A percentile compares a stretch with the other conserved stretches of the same genome.
Evolutionary conservation across 495 filamentous ascomycete species (phyloP).

Genomic region (Hypoxylon cercidicola): DNA sequence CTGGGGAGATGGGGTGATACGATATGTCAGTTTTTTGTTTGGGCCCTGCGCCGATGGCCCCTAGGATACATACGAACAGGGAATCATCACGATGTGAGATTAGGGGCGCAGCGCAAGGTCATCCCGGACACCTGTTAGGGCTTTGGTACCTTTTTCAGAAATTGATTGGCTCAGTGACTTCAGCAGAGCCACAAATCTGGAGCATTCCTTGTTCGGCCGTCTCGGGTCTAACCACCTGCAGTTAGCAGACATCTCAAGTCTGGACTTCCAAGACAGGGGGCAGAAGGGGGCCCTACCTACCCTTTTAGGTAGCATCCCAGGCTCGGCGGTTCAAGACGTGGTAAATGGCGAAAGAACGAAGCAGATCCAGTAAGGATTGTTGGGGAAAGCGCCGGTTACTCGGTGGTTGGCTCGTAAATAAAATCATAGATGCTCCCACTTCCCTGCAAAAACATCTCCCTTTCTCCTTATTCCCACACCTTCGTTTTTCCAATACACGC

Average conservation of each 20-base stretch:
- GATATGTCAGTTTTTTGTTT: slow-evolving; percentile 27
- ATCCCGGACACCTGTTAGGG: slow-evolving; percentile 10
- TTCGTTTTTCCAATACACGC: slow-evolving; percentile 37
- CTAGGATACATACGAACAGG: slow-evolving; percentile 42
- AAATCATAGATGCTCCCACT: slow-evolving; percentile 36
- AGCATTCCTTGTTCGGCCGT: slow-evolving; percentile 33
- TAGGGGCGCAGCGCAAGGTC: slow-evolving; percentile 36
- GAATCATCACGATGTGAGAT: slow-evolving; percentile 39
- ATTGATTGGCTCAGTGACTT: slow-evolving; percentile 25
- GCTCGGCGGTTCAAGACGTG: slow-evolving; percentile 18
- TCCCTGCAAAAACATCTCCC: slow-evolving; percentile 31
- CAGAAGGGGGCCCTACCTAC: slow-evolving; percentile 26
- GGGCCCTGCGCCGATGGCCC: slow-evolving; percentile 25
- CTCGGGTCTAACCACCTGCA: slow-evolving; percentile 37
- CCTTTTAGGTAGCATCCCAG: slow-evolving; percentile 19
- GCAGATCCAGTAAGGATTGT: slow-evolving; percentile 34
- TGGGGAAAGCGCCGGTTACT: slow-evolving; percentile 34
- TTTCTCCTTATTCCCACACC: slow-evolving; percentile 37
- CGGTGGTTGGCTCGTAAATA: slow-evolving; percentile 39
- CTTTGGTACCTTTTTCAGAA: neutral
- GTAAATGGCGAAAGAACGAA: slow-evolving; percentile 4
- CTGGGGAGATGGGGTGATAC: slow-evolving; percentile 40
- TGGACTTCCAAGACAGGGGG: slow-evolving; percentile 36
- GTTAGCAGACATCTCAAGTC: slow-evolving; percentile 31
- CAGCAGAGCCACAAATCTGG: slow-evolving; percentile 42